A percentile compares a stretch with the other conserved stretches of the same genome.
Conservation (phyloP, 176 grass and related monocot species). For the Neostapfia colusana region DNA sequence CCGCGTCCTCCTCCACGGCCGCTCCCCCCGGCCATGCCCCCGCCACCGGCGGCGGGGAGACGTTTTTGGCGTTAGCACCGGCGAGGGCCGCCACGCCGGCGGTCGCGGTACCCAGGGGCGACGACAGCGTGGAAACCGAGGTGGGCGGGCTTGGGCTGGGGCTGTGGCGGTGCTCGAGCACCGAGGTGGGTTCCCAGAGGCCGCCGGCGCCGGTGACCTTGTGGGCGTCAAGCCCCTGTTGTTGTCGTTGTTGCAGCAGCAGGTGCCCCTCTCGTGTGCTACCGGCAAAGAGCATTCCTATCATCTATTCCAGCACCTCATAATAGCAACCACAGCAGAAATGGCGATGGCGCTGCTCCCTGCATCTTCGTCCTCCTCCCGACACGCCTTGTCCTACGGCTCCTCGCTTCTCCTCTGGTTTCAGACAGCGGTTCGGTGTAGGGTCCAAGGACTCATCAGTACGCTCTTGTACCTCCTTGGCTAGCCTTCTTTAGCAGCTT, state of each 20-base stretch:
- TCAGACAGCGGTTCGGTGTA: conserved; percentile 24
- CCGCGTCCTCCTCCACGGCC: conserved; percentile 36
- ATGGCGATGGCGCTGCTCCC: neutral
- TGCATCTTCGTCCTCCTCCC: conserved; percentile 27
- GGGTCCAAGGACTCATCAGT: conserved; percentile 21
- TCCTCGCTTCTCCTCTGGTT: neutral
- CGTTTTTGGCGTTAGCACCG: conserved; percentile 38
- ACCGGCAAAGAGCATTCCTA: conserved; percentile 77
- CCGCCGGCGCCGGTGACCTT: conserved; percentile 32
- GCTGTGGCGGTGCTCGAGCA: conserved; percentile 88
- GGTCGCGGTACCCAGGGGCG: conserved; percentile 60
- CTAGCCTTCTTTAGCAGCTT: neutral
- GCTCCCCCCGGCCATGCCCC: conserved; percentile 40
- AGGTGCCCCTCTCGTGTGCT: conserved; percentile 58
- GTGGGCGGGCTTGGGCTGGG: conserved; percentile 64
- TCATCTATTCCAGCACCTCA: conserved; percentile 87
- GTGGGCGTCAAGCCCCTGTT: conserved; percentile 6
- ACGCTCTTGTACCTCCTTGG: neutral
- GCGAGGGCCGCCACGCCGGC: conserved; percentile 68
- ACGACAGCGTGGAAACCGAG: conserved; percentile 79
- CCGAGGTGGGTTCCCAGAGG: conserved; percentile 80
- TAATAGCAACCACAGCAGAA: conserved; percentile 21
- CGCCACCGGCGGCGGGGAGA: conserved; percentile 43
- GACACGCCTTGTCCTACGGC: conserved; percentile 1
- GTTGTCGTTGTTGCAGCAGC: conserved; percentile 17